Conservation (phyloP, 441 rosid species). For the Raphanus hybrid region DNA sequence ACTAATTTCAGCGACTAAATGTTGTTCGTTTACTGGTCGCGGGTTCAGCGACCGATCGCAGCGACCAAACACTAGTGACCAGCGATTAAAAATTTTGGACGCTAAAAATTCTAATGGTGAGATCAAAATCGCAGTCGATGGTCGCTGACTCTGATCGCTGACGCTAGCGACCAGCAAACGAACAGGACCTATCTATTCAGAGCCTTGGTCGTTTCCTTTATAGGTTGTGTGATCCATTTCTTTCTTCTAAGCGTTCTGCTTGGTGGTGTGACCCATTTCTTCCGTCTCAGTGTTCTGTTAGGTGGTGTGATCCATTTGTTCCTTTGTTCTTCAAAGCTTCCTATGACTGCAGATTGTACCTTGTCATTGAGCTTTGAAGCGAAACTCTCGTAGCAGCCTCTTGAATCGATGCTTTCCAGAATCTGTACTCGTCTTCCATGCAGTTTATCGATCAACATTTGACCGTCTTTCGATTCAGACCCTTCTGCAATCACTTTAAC, state of each 20-base stretch:
- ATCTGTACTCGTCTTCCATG: constrained; percentile 55
- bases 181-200: too few species aligned
- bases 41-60: too few species aligned
- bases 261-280: constrained; percentile 53
- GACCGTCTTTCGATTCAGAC: constrained; percentile 62
- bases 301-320: constrained; percentile 56
- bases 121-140: too few species aligned
- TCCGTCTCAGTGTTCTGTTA: constrained; percentile 25
- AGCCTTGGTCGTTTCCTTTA: neutral
- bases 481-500: constrained; percentile 62
- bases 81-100: too few species aligned
- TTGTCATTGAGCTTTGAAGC: constrained; percentile 50
- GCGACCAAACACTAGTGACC: too few species aligned
- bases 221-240: constrained; percentile 48
- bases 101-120: too few species aligned
- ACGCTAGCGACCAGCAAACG: too few species aligned
- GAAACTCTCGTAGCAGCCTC: constrained; percentile 54
- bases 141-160: too few species aligned
- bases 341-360: constrained; percentile 72
- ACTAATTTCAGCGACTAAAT: too few species aligned
- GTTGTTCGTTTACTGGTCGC: too few species aligned
- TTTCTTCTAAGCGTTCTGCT: constrained; percentile 30
- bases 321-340: constrained; percentile 73
- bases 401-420: constrained; percentile 50
- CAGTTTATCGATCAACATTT: constrained; percentile 45